Evolutionary conservation across 768 basidiomycete species (phyloP).

Genomic region (Agrocybe pediades): DNA sequence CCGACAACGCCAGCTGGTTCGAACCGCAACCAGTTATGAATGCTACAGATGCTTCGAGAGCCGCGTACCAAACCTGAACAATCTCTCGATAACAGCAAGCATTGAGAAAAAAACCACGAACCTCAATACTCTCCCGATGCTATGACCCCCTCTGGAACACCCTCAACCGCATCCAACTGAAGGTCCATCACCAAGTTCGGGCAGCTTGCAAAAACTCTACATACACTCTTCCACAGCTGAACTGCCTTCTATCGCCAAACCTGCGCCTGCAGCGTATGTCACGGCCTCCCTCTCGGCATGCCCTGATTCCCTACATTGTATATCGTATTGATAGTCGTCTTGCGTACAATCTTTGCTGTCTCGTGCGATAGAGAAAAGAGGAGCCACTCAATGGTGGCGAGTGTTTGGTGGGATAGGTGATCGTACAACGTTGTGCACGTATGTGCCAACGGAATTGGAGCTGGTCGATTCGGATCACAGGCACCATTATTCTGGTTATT

Average conservation of each 20-base stretch:
- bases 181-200: constrained; percentile 79
- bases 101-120: constrained; percentile 20
- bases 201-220: constrained; percentile 69
- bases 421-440: constrained; percentile 67
- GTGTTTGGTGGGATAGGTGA: constrained; percentile 65
- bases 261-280: constrained; percentile 79
- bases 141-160: constrained; percentile 71
- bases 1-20: constrained; percentile 59
- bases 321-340: constrained; percentile 74
- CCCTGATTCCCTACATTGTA: constrained; percentile 76
- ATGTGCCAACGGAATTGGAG: constrained; percentile 11
- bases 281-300: constrained; percentile 75
- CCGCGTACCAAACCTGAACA: constrained; percentile 68
- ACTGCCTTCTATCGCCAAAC: constrained; percentile 34
- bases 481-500: too few species aligned
- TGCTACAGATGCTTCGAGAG: constrained; percentile 67
- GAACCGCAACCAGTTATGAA: constrained; percentile 68
- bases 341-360: constrained; percentile 54
- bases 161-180: constrained; percentile 64
- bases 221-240: constrained; percentile 61
- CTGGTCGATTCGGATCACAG: constrained; percentile 15
- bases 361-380: constrained; percentile 72
- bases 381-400: constrained; percentile 70
- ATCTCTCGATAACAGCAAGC: not conserved
- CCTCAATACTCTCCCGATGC: constrained; percentile 67